Evolutionary conservation across 495 filamentous ascomycete genomes (phyloP), one percentile per base, ranked within the genome.

Genomic region (Penicillium steckii): DNA sequence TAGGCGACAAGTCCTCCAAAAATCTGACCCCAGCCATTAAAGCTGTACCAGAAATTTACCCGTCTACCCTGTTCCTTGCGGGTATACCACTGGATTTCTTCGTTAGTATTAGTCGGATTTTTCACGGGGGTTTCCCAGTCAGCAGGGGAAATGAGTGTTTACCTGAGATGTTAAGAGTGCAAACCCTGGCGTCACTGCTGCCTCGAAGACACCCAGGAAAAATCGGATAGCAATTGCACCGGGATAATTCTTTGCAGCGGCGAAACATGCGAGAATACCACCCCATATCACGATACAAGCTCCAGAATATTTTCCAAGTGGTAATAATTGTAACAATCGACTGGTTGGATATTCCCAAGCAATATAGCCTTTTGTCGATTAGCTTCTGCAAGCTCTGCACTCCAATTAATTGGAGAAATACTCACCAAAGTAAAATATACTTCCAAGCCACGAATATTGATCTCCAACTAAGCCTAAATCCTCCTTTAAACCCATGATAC

Each of bases 71-170:
- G 80, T 60, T 85, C 81, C 46, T 64, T 55, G 52, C 75, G 73
- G 13, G 78, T 82, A 47, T 82, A 85, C 80, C 80, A 83, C 65
- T 82, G 61, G n/a, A n/a, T n/a, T n/a, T n/a, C n/a, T n/a, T n/a
- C n/a, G 4, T 1, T 3, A 1, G 9, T 41, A 13, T 41, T 41
- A 41, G 38, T 41, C 8, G 1, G 0, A 21, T 4, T 21, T 23
- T 5, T 9, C 27, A 29, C 27, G 6, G 27, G 27, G 27, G 12
- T 6, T 22, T 5, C 2, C 4, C 18, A 23, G 21, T 7, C 8
- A 12, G 1, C 7, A 10, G 0, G 21, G 18, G 18, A 22, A 8
- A 21, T 8, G 38, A 6, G 1, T 21, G 5, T 23, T 9, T 41
- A 64, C 67, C 61, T 69, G 71, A 19, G 72, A 75, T 2, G 81